phyloP scores from a whole-genome alignment of 2,329 filamentous ascomycete species.

The Pseudogymnoascus verrucosus region DNA sequence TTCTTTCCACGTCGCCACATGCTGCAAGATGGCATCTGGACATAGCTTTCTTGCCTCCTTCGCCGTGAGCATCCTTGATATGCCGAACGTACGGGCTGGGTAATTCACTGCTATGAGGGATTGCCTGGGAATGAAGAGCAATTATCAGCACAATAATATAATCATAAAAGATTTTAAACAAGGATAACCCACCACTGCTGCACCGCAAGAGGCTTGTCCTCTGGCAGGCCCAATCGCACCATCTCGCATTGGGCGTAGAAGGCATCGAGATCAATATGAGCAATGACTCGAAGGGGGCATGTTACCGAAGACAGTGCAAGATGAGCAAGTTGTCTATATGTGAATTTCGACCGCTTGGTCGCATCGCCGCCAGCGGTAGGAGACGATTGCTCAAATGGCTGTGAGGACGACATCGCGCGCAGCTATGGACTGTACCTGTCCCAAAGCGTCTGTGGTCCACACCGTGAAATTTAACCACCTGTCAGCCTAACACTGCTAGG shows the following conservation, averaged over 20 bases:
- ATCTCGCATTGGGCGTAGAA: constrained; percentile 98
- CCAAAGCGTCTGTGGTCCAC: background rate
- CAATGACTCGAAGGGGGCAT: constrained; percentile 76
- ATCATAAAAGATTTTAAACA: too few relatives aligned
- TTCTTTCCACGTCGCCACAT: constrained; percentile 91
- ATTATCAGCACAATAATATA: background rate
- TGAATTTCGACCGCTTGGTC: constrained; percentile 58
- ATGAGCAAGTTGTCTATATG: constrained; percentile 72
- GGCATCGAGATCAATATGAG: constrained; percentile 91
- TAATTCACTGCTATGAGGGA: constrained; percentile 96
- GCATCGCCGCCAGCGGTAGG: constrained; percentile 28
- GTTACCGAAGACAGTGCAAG: constrained; percentile 62
- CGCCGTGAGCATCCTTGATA: constrained; percentile 70
- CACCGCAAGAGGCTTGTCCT: constrained; percentile 77
- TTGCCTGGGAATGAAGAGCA: constrained; percentile 46
- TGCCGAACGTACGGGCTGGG: constrained; percentile 70
- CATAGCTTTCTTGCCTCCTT: constrained; percentile 81
- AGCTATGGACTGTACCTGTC: background rate
- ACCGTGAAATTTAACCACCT: background rate
- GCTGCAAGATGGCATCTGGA: constrained; percentile 74
- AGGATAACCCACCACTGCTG: constrained; percentile 65
- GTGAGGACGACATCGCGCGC: constrained; percentile 37
- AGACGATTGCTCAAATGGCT: constrained; percentile 39
- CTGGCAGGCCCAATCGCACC: constrained; percentile 67
- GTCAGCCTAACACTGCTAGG: background rate